Percentiles rank a stretch among this genome's conserved stretches.
phyloP scores from a whole-genome alignment of 257 asterid genomes.

The Plantago elongata region DNA sequence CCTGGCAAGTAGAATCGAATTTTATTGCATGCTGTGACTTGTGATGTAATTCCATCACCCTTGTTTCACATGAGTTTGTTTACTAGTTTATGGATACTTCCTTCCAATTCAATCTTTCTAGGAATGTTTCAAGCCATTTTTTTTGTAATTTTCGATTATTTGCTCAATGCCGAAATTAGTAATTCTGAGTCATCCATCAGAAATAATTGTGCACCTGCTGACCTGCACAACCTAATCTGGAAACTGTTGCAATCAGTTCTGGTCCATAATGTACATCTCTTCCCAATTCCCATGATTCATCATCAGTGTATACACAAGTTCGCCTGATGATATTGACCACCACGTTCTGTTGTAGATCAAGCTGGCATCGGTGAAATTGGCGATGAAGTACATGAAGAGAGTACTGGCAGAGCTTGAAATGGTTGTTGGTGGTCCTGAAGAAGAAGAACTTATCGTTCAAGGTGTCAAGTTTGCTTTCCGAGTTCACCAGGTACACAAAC shows the following conservation, averaged over 20 bases:
- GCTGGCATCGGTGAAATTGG: slow-evolving; percentile 94
- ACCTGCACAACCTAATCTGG: not conserved
- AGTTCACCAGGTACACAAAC: slow-evolving; percentile 72
- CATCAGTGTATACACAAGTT: no score
- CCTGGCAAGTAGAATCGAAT: slow-evolving; percentile 21
- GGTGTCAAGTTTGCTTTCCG: slow-evolving; percentile 93
- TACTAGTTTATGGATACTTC: not conserved
- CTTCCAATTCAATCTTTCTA: no score
- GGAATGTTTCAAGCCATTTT: not conserved
- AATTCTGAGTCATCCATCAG: not conserved
- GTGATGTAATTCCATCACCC: no score
- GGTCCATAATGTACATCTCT: not conserved
- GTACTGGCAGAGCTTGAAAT: slow-evolving; percentile 79
- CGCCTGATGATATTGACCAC: slow-evolving; percentile 4
- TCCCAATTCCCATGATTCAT: no score
- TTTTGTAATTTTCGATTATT: not conserved
- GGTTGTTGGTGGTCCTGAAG: slow-evolving; percentile 77
- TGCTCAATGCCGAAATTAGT: no score
- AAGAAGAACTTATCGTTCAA: slow-evolving; percentile 65
- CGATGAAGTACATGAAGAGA: slow-evolving; percentile 96
- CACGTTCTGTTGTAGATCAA: slow-evolving; percentile 54
- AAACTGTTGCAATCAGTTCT: not conserved
- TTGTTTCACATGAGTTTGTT: slow-evolving; percentile 12
- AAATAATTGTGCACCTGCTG: not conserved
- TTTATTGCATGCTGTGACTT: slow-evolving; percentile 15